Evolutionary conservation across 805 yeast genomes (phyloP).

Genomic region (Metschnikowia lachancei): DNA sequence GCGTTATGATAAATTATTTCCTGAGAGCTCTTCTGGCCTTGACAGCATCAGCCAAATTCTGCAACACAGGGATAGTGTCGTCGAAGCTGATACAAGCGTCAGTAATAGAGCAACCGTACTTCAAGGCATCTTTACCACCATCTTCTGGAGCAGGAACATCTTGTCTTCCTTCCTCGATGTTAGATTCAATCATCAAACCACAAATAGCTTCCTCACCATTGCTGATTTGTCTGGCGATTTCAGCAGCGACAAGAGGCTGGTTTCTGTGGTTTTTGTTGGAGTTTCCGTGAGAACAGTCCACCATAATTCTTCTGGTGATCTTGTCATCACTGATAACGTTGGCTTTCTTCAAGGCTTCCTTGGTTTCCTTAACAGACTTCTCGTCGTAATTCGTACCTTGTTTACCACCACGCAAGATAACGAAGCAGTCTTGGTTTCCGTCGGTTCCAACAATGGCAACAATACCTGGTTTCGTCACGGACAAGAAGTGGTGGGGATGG

Average conservation of each 20-base stretch:
- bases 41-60: constrained; percentile 78
- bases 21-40: constrained; percentile 62
- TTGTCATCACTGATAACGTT: constrained; percentile 45
- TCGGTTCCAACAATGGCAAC: constrained; percentile 95
- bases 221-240: constrained; percentile 77
- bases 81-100: constrained; percentile 97
- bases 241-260: constrained; percentile 88
- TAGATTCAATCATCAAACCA: constrained; percentile 95
- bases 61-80: constrained; percentile 77
- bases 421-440: constrained; percentile 93
- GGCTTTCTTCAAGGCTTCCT: constrained; percentile 52
- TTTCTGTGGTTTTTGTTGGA: constrained; percentile 90
- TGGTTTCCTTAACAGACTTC: constrained; percentile 70
- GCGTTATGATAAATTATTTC: background rate
- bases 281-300: constrained; percentile 98
- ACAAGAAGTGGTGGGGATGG: constrained; percentile 91
- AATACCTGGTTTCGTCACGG: constrained; percentile 94
- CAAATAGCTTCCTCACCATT: constrained; percentile 76
- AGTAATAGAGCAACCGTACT: constrained; percentile 94
- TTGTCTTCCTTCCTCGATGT: constrained; percentile 90
- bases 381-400: constrained; percentile 90
- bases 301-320: constrained; percentile 65
- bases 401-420: constrained; percentile 94
- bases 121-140: constrained; percentile 53
- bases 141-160: constrained; percentile 57